Evolutionary conservation across 805 yeast genomes (phyloP), one percentile per base, ranked within the genome.

Genomic region (Grigorovia yakushimaensis): DNA sequence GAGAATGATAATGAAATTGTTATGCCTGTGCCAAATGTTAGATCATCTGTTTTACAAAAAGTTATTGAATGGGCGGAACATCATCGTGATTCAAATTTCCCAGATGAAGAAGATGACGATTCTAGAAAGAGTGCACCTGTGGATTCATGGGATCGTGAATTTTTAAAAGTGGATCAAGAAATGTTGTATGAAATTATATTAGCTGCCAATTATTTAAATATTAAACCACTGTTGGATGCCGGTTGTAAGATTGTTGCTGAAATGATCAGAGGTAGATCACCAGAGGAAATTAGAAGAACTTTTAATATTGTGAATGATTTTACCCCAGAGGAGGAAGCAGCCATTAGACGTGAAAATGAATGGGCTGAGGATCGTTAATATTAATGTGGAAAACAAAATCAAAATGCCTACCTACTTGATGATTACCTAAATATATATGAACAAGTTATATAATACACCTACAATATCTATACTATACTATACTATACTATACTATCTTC

Each of bases 31-130:
- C 96, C 95, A 38, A 88, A 87, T 60, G 96, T 88, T 36, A 74
- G 91, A 54, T 84, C 95, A 9, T 81, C 84, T 17, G 95, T 91
- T 19, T 73, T 91, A 68, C 79, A 84, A 64, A 88, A 88, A 62
- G 91, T 91, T n/a, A 73, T 91, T 46, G 96, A 91, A 63, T 91
- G 96, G 94, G 88, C 96, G 59, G 94, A 86, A 60, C 93, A 91
- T 65, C 96, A 91, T 72, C 84, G 82, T 65, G 88, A 86, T 62
- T 77, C 84, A 9, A 73, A 72, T 18, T 82, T 82, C 66, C 85
- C 86, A 18, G 88, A 81, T 52, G 89, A 82, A 46, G 87, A 79
- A 49, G 96, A 87, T 53, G 89, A 84, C 46, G 95, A 87, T 55
- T 77, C 86, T 21, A 80, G 84, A 64, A 86, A 85, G 62, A 76